Percentiles rank a stretch among this genome's conserved stretches.
phyloP scores from a whole-genome alignment of 768 basidiomycete species.

The Mycena indigotica region DNA sequence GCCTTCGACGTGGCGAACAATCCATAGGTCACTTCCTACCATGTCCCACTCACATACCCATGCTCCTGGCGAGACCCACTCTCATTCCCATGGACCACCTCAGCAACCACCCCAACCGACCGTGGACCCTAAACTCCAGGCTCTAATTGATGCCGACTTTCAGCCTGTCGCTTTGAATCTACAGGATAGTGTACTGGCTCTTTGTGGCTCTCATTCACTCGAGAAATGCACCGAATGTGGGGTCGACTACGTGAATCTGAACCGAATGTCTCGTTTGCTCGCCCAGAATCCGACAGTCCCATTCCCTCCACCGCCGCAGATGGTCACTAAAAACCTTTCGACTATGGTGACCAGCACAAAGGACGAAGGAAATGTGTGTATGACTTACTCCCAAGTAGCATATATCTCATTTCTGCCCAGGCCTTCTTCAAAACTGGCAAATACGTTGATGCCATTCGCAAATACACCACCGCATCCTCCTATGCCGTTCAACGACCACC shows the following conservation, averaged over 20 bases:
- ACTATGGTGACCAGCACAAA: constrained; percentile 77
- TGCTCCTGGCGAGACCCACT: constrained; percentile 55
- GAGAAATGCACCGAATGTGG: constrained; percentile 77
- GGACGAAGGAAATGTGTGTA: constrained; percentile 90
- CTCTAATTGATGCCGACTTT: constrained; percentile 76
- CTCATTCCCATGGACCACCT: constrained; percentile 50
- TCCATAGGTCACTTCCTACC: constrained; percentile 13
- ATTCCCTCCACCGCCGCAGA: constrained; percentile 80
- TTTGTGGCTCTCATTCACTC: constrained; percentile 67
- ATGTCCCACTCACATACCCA: constrained; percentile 73
- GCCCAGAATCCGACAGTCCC: constrained; percentile 67
- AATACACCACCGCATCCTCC: constrained; percentile 77
- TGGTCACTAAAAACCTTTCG: constrained; percentile 74
- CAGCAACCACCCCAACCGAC: constrained; percentile 43
- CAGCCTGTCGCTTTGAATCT: constrained; percentile 57
- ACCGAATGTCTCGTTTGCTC: constrained; percentile 74
- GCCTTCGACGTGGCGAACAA: constrained; percentile 12
- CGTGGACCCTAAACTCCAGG: constrained; percentile 70
- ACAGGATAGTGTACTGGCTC: constrained; percentile 53
- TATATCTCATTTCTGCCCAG: constrained; percentile 44
- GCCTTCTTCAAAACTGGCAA: constrained; percentile 76
- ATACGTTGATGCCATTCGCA: constrained; percentile 68
- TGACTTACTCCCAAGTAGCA: constrained; percentile 5
- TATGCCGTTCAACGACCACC: constrained; percentile 81
- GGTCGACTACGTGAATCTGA: constrained; percentile 73